Evolutionary conservation across 108 stramenopile genomes (phyloP).

Genomic region (Conticribra weissflogii): DNA sequence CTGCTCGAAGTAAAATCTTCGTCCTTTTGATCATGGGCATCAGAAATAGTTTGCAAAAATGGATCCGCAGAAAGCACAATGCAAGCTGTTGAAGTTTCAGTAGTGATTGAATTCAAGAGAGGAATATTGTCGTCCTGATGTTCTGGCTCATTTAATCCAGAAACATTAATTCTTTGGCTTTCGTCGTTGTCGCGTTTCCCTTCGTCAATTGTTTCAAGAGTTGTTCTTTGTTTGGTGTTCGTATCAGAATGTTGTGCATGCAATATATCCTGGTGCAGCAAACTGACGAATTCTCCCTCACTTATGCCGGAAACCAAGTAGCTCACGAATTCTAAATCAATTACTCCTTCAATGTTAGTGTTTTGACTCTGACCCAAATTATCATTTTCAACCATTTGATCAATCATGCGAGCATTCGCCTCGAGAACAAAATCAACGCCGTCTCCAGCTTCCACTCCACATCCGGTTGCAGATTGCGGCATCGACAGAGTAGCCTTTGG

Average conservation of each 20-base stretch:
- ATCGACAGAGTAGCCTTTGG: conserved; percentile 33
- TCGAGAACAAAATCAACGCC: conserved; percentile 26
- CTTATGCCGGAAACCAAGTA: conserved; percentile 28
- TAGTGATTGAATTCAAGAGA: no score
- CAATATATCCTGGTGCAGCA: conserved; percentile 25
- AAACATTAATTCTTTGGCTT: no score
- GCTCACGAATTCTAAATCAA: conserved; percentile 27
- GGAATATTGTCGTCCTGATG: no score
- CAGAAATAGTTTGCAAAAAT: no score
- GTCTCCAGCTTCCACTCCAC: conserved; percentile 30
- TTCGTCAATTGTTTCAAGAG: neutral
- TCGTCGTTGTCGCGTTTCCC: no score
- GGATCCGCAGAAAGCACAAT: no score
- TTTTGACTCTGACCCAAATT: neutral
- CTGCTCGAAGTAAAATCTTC: no score
- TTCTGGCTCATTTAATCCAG: no score
- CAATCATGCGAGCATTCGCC: conserved; percentile 31
- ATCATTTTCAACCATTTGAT: conserved; percentile 29
- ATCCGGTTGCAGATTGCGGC: conserved; percentile 14
- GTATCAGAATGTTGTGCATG: neutral
- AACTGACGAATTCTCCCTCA: conserved; percentile 35
- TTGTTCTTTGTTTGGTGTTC: conserved; percentile 1
- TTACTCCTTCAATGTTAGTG: conserved; percentile 30
- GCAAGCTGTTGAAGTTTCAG: no score
- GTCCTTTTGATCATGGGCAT: no score